Conservation (phyloP, 2,329 filamentous ascomycete genomes). For the Alternaria sp. region DNA sequence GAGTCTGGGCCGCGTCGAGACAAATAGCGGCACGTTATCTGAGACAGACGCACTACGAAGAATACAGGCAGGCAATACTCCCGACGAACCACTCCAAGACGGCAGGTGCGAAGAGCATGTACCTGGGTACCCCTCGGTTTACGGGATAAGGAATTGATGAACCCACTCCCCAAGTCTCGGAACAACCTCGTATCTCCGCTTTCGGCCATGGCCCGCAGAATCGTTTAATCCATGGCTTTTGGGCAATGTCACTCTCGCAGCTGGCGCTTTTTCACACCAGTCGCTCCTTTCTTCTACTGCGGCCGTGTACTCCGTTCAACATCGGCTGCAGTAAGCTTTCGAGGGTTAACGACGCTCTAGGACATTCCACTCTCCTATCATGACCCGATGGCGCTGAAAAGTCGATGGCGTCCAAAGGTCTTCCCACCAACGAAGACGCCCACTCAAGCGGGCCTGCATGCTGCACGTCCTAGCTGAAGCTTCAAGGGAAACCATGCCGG, state of each 20-base stretch:
- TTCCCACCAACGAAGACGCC: slow-evolving; percentile 27
- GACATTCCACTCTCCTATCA: slow-evolving; percentile 16
- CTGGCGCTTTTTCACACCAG: background rate
- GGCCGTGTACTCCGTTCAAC: background rate
- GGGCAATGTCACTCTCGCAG: slow-evolving; percentile 1
- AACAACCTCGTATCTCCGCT: slow-evolving; percentile 30
- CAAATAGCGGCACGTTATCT: slow-evolving; percentile 30
- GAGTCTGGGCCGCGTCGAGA: slow-evolving; percentile 16
- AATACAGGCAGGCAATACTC: slow-evolving; percentile 22
- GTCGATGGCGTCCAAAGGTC: slow-evolving; percentile 29
- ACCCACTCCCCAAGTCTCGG: slow-evolving; percentile 24
- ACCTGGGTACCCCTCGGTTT: slow-evolving; percentile 32
- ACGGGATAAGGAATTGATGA: slow-evolving; percentile 24
- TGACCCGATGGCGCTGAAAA: slow-evolving; percentile 36
- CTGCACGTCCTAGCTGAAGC: slow-evolving; percentile 35
- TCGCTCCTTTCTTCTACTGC: background rate
- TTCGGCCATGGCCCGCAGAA: slow-evolving; percentile 25
- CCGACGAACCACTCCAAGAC: slow-evolving; percentile 30
- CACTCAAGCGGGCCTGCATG: slow-evolving; percentile 39
- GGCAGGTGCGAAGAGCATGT: slow-evolving; percentile 37
- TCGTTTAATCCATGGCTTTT: background rate
- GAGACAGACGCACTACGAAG: slow-evolving; percentile 21
- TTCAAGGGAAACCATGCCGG: slow-evolving; percentile 29
- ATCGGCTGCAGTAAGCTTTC: slow-evolving; percentile 12
- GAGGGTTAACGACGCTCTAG: slow-evolving; percentile 7